These are phyloP conservation scores for Cryptococcus neoformans DNA, from an alignment of 1,284 basidiomycete species.

Conservation along the genomic window DNA sequence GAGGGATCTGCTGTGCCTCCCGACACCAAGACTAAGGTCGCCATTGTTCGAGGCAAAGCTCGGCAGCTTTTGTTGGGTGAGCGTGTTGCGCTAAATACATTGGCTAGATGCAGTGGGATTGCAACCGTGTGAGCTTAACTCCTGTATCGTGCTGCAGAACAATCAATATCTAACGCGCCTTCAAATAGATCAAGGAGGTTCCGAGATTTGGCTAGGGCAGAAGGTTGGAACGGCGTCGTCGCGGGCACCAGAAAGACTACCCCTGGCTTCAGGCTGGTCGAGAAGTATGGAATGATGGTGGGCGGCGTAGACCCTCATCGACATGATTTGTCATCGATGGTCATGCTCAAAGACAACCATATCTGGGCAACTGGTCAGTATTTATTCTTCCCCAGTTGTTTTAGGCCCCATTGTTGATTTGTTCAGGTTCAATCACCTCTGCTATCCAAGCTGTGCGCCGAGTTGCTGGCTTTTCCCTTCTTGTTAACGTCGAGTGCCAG, in stretches of 20 bases:
- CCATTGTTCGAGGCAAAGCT: conserved; percentile 86
- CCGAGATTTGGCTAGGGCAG: conserved; percentile 71
- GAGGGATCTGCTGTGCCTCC: conserved; percentile 80
- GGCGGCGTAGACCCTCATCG: conserved; percentile 95
- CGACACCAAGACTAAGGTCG: conserved; percentile 66
- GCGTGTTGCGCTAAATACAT: conserved; percentile 87
- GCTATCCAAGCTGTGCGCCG: conserved; percentile 80
- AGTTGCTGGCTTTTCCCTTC: conserved; percentile 88
- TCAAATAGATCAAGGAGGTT: conserved; percentile 56
- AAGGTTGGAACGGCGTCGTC: conserved; percentile 83
- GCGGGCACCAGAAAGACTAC: conserved; percentile 98
- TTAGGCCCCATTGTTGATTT: not conserved
- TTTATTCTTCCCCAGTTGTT: no score
- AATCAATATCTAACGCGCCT: not conserved
- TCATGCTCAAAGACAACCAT: conserved; percentile 99
- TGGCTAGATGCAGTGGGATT: conserved; percentile 95
- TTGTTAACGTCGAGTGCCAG: conserved; percentile 93
- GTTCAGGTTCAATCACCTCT: conserved; percentile 76
- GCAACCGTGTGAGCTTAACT: conserved; percentile 71
- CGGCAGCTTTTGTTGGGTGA: conserved; percentile 90
- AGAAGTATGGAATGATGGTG: conserved; percentile 99
- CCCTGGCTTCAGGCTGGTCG: conserved; percentile 94
- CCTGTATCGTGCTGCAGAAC: not conserved
- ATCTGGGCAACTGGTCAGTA: conserved; percentile 87
- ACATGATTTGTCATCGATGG: conserved; percentile 97